Evolutionary conservation across 139 green algal genomes (phyloP).

Genomic region (Nannochloris sp.): DNA sequence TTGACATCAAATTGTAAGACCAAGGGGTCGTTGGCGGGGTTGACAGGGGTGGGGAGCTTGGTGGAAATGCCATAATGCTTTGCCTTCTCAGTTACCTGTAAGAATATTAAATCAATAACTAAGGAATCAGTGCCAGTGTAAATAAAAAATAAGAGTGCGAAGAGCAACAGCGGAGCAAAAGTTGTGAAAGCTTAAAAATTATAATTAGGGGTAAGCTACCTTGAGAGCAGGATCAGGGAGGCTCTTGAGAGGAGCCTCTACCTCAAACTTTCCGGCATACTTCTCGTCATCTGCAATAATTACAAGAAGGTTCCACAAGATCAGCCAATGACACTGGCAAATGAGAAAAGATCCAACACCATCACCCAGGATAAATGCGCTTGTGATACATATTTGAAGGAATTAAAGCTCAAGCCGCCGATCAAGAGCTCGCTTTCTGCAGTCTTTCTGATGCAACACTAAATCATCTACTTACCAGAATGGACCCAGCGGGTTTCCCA

Average conservation of each 20-base stretch:
- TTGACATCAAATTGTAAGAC: conserved; percentile 78
- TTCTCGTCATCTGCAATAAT: conserved; percentile 10
- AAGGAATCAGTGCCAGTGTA: not conserved
- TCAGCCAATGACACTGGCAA: no score
- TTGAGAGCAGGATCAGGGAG: conserved; percentile 5
- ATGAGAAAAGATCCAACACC: not conserved
- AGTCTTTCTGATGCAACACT: not conserved
- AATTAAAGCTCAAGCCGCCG: not conserved
- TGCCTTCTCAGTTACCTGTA: conserved; percentile 62
- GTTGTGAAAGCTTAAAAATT: not conserved
- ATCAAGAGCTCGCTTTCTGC: not conserved
- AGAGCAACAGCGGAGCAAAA: not conserved
- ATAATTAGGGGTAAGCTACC: not conserved
- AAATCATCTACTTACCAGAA: conserved; percentile 2
- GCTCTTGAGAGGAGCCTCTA: not conserved
- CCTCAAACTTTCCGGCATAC: conserved; percentile 17
- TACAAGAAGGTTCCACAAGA: conserved; percentile 1
- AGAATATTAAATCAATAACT: not conserved
- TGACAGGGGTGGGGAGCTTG: conserved; percentile 35
- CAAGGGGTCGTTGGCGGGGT: conserved; percentile 45
- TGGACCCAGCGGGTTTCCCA: conserved; percentile 24
- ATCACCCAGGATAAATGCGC: not conserved
- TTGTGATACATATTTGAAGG: not conserved
- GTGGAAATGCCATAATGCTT: conserved; percentile 68
- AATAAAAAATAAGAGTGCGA: not conserved